These are phyloP conservation scores for Podospora fimiseda DNA, from an alignment of 495 filamentous ascomycete genomes.

Conservation along the genomic window DNA sequence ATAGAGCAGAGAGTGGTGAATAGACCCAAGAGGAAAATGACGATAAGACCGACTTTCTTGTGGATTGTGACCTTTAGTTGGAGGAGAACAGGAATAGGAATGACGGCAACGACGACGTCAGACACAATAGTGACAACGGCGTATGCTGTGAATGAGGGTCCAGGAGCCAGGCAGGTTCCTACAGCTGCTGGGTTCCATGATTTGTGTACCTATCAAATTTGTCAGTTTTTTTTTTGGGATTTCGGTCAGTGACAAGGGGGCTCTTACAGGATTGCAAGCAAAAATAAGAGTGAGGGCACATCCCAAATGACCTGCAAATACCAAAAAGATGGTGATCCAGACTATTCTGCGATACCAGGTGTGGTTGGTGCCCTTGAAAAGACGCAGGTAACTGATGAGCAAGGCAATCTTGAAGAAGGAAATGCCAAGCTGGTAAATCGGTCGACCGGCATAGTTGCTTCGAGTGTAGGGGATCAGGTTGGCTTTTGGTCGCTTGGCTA, in stretches of 20 bases:
- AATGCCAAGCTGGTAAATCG: slow-evolving; percentile 54
- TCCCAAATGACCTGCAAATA: slow-evolving; percentile 43
- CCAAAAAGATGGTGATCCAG: slow-evolving; percentile 38
- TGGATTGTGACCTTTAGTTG: slow-evolving; percentile 42
- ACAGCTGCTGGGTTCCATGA: slow-evolving; percentile 38
- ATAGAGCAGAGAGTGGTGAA: slow-evolving; percentile 55
- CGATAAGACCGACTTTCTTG: slow-evolving; percentile 48
- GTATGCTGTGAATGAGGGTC: slow-evolving; percentile 47
- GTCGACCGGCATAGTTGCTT: slow-evolving; percentile 52
- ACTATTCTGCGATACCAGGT: slow-evolving; percentile 41
- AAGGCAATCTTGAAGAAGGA: slow-evolving; percentile 54
- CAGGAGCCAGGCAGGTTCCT: slow-evolving; percentile 46
- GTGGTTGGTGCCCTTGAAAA: slow-evolving; percentile 45
- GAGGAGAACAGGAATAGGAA: slow-evolving; percentile 50
- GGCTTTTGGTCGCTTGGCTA: slow-evolving; percentile 33
- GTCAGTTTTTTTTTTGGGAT: neutral
- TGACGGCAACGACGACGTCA: slow-evolving; percentile 47
- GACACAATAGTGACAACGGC: slow-evolving; percentile 48
- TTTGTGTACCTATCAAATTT: slow-evolving; percentile 37
- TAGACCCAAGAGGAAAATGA: slow-evolving; percentile 51
- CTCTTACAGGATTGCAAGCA: slow-evolving; percentile 44
- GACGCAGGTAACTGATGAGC: slow-evolving; percentile 50
- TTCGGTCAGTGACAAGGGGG: neutral
- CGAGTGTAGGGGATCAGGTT: slow-evolving; percentile 37
- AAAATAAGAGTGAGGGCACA: slow-evolving; percentile 48